These are phyloP conservation scores for Sphagnum fallax DNA, from an alignment of 228 moss, liverwort and hornwort genomes.

Conservation along the genomic window DNA sequence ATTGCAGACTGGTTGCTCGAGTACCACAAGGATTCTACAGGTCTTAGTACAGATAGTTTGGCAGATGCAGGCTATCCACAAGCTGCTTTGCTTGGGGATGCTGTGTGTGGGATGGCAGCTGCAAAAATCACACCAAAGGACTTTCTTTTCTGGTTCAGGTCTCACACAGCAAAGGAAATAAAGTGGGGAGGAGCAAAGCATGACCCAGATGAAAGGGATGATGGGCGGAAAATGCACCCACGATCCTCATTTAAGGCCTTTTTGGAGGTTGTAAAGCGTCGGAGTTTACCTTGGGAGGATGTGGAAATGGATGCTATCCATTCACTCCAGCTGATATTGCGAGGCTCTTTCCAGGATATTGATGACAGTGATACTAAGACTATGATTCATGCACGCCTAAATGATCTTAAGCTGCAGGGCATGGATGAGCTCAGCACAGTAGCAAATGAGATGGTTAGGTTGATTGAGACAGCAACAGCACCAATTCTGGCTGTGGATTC, in stretches of 20 bases:
- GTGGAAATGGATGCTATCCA: constrained; percentile 96
- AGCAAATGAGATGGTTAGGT: constrained; percentile 94
- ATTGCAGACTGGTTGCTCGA: constrained; percentile 87
- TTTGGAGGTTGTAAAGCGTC: constrained; percentile 82
- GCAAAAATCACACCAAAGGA: constrained; percentile 71
- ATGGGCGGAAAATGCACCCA: constrained; percentile 83
- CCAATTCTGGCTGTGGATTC: constrained; percentile 92
- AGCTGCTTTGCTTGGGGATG: constrained; percentile 62
- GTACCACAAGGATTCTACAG: constrained; percentile 76
- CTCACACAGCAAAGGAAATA: constrained; percentile 89
- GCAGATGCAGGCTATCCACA: constrained; percentile 85
- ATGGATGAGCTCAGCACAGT: constrained; percentile 99
- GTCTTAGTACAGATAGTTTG: constrained; percentile 80
- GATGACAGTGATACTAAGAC: constrained; percentile 61
- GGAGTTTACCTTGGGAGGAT: constrained; percentile 93
- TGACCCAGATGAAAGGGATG: constrained; percentile 73
- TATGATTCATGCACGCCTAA: constrained; percentile 79
- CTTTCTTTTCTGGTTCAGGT: constrained; percentile 95
- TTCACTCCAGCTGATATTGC: constrained; percentile 81
- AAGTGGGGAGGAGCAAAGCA: constrained; percentile 98
- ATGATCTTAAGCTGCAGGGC: constrained; percentile 83
- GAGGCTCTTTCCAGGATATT: constrained; percentile 90
- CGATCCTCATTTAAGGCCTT: constrained; percentile 92
- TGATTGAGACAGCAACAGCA: constrained; percentile 96
- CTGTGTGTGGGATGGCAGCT: constrained; percentile 94